A percentile compares a stretch with the other conserved stretches of the same genome.
These are phyloP conservation scores for Rhizophagus sp. DNA, from an alignment of 192 early-diverging fungal genomes.

Conservation along the genomic window DNA sequence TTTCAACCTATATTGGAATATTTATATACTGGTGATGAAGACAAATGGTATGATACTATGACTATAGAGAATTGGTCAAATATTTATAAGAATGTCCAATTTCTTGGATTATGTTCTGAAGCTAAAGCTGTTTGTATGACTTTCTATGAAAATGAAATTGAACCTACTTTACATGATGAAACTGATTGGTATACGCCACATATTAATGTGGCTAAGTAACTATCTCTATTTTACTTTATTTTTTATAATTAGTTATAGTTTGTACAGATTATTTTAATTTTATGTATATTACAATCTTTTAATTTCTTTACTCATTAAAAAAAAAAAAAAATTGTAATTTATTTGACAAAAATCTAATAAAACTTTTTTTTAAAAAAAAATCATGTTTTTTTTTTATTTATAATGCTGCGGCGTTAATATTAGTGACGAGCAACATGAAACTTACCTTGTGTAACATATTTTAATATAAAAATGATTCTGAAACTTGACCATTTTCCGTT, in stretches of 20 bases:
- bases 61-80: conserved; percentile 5
- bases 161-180: neutral
- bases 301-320: too few species aligned
- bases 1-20: conserved; percentile 17
- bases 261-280: neutral
- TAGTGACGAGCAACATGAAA: too few species aligned
- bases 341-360: too few species aligned
- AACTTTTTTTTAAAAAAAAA: too few species aligned
- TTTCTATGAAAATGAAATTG: conserved; percentile 8
- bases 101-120: conserved; percentile 16
- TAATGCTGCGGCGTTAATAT: too few species aligned
- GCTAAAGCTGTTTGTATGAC: conserved; percentile 21
- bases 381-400: too few species aligned
- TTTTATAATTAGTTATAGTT: neutral
- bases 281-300: too few species aligned
- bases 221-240: neutral
- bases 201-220: neutral
- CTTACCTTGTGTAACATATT: neutral
- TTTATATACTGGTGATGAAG: conserved; percentile 13
- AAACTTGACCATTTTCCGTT: too few species aligned
- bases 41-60: conserved; percentile 12
- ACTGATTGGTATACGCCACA: neutral
- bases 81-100: conserved; percentile 18
- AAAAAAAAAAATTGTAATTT: too few species aligned
- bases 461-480: neutral